These are phyloP conservation scores for Pythium myriotylum DNA, from an alignment of 352 stramenopile species.

Conservation along the genomic window DNA sequence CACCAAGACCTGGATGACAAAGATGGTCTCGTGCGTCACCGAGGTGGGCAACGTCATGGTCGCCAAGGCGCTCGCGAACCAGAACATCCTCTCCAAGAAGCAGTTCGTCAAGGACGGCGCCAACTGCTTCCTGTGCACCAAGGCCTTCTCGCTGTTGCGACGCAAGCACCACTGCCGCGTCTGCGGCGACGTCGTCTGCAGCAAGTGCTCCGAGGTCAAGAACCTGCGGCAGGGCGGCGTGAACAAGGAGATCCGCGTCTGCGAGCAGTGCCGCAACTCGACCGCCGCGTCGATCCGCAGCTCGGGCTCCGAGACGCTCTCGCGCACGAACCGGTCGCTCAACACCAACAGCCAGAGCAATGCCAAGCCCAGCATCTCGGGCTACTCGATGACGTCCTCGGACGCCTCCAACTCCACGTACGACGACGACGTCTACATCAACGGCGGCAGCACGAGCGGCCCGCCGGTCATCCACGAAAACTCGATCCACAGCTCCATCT, in stretches of 20 bases:
- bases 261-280: conserved; percentile 58
- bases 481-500: conserved; percentile 46
- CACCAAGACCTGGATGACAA: conserved; percentile 83
- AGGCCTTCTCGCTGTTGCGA: conserved; percentile 73
- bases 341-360: conserved; percentile 7
- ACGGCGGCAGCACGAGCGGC: conserved; percentile 23
- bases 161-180: conserved; percentile 87
- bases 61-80: conserved; percentile 58
- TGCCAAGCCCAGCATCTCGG: conserved; percentile 55
- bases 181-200: conserved; percentile 84
- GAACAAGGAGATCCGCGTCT: conserved; percentile 81
- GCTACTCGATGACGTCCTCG: conserved; percentile 50
- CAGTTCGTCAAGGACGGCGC: conserved; percentile 80
- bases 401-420: conserved; percentile 54
- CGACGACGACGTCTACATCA: conserved; percentile 40
- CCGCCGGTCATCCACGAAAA: conserved; percentile 40
- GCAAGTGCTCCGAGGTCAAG: conserved; percentile 84
- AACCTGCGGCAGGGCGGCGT: conserved; percentile 60
- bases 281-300: conserved; percentile 67
- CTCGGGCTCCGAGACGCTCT: conserved; percentile 53
- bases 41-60: conserved; percentile 73
- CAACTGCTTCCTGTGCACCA: conserved; percentile 73
- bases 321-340: conserved; percentile 27
- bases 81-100: conserved; percentile 70
- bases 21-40: conserved; percentile 71